phyloP scores from a whole-genome alignment of 371 early-diverging fungal genomes.

The Mortierella sp. region DNA sequence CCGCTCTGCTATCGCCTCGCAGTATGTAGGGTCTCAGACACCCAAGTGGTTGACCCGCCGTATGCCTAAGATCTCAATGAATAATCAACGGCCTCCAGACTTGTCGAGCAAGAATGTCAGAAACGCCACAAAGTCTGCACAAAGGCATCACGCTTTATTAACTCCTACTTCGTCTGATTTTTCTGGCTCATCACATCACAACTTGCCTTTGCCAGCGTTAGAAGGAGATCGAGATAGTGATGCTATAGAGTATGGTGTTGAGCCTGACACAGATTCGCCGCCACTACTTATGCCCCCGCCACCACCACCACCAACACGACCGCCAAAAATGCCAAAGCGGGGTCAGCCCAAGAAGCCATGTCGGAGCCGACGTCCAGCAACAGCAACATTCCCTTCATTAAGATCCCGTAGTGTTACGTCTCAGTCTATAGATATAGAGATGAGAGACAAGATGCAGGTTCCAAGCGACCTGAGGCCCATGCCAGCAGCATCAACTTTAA shows the following conservation, averaged over 20 bases:
- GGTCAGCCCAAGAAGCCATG: background rate
- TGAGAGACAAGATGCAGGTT: no score
- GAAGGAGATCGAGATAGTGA: background rate
- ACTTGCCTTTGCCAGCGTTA: background rate
- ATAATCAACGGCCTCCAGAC: background rate
- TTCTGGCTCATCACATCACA: background rate
- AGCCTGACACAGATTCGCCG: background rate
- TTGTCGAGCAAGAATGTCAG: background rate
- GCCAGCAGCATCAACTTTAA: background rate
- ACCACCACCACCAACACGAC: background rate
- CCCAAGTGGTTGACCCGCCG: constrained; percentile 12
- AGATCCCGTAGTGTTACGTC: background rate
- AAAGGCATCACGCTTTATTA: background rate
- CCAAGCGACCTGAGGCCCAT: background rate
- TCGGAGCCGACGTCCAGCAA: background rate
- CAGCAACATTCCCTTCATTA: background rate
- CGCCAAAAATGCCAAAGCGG: background rate
- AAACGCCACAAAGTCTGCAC: background rate
- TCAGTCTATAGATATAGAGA: background rate
- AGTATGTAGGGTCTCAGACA: constrained; percentile 2
- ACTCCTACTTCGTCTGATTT: background rate
- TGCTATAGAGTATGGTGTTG: background rate
- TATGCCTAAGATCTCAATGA: constrained; percentile 4
- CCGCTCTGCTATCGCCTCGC: background rate
- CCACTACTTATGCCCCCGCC: background rate